These are phyloP conservation scores for Micractinium sp. DNA, from an alignment of 139 green algal species.

Conservation along the genomic window DNA sequence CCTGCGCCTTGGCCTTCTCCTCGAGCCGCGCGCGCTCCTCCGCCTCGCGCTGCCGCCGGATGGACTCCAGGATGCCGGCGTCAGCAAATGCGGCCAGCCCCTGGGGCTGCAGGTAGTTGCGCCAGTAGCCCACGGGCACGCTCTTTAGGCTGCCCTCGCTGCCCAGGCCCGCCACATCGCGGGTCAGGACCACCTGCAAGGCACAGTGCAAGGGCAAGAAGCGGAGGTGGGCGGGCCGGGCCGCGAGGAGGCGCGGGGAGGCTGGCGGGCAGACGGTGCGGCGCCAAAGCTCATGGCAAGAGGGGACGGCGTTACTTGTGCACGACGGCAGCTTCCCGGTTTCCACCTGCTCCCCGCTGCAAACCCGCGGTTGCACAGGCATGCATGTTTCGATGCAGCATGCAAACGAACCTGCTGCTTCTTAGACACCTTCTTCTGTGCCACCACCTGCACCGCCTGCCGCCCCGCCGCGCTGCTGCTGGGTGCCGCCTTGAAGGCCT, in stretches of 20 bases:
- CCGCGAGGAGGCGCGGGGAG: neutral
- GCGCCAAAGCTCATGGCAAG: too few relatives aligned
- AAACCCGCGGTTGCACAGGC: too few relatives aligned
- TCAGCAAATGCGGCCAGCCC: conserved; percentile 77
- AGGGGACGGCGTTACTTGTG: neutral
- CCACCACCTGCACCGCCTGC: conserved; percentile 35
- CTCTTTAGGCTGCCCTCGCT: conserved; percentile 71
- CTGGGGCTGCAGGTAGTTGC: conserved; percentile 85
- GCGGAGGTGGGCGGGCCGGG: neutral
- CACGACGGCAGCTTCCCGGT: neutral
- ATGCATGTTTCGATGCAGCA: neutral
- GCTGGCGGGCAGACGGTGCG: neutral
- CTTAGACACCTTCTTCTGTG: conserved; percentile 48
- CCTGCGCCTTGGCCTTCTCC: conserved; percentile 73
- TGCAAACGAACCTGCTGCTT: conserved; percentile 36
- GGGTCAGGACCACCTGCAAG: conserved; percentile 67
- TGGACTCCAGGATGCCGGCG: conserved; percentile 67
- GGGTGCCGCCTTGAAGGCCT: conserved; percentile 18
- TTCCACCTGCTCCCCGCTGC: neutral
- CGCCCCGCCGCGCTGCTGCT: conserved; percentile 27
- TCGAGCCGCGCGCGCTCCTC: conserved; percentile 52
- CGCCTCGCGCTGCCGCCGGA: conserved; percentile 40
- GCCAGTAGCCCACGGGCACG: conserved; percentile 88
- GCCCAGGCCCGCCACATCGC: conserved; percentile 67
- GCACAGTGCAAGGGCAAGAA: neutral